A percentile compares a stretch with the other conserved stretches of the same genome.
Conservation (phyloP, 2,329 filamentous ascomycete genomes). For the Exophiala xenobiotica region DNA sequence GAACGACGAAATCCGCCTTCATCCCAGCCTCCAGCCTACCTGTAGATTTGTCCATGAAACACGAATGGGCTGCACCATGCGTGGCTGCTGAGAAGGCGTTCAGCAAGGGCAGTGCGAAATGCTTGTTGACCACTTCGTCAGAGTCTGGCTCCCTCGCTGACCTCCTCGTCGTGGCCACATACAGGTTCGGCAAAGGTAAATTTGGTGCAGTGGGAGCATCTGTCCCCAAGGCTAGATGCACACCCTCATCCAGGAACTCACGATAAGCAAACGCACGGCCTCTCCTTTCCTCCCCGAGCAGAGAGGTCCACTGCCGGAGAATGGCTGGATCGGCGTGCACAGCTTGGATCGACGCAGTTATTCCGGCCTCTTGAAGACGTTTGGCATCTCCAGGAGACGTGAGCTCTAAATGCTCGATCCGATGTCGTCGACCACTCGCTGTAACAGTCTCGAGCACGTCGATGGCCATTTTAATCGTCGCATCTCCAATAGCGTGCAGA, state of each 20-base stretch:
- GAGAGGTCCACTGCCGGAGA: conserved; percentile 48
- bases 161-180: conserved; percentile 50
- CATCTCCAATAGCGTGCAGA: conserved; percentile 54
- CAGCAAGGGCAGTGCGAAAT: conserved; percentile 44
- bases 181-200: conserved; percentile 47
- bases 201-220: conserved; percentile 52
- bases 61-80: conserved; percentile 47
- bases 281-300: conserved; percentile 47
- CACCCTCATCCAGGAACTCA: conserved; percentile 50
- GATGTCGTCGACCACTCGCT: conserved; percentile 45
- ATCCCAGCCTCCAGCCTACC: conserved; percentile 44
- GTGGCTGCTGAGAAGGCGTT: conserved; percentile 48
- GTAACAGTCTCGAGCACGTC: conserved; percentile 44
- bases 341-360: conserved; percentile 43
- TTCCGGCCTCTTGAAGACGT: conserved; percentile 48
- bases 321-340: conserved; percentile 46
- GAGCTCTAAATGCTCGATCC: conserved; percentile 54
- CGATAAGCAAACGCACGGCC: conserved; percentile 52
- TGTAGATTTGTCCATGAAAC: conserved; percentile 41
- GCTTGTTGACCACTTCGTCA: conserved; percentile 42
- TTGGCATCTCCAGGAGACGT: conserved; percentile 49
- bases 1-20: conserved; percentile 44
- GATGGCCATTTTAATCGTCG: conserved; percentile 47
- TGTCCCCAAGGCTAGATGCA: conserved; percentile 47
- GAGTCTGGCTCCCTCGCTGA: conserved; percentile 44